phyloP scores from a whole-genome alignment of 805 yeast genomes.

The Sugiyamaella chiloensis region DNA sequence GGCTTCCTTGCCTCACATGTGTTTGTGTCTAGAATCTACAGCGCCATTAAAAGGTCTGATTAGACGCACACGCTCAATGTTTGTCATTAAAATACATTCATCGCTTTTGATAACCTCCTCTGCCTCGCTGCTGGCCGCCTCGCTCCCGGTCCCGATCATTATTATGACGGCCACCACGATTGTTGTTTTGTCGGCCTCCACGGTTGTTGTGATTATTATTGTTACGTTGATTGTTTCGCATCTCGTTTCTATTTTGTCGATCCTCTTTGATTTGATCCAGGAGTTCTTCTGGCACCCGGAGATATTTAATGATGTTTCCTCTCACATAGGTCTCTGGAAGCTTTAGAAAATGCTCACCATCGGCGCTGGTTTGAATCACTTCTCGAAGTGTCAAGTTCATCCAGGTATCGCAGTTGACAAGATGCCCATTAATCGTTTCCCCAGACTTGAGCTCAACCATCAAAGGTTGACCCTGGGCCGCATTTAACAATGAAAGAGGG shows the following conservation, averaged over 20 bases:
- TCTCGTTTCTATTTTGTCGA: constrained; percentile 37
- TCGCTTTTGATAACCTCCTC: neutral
- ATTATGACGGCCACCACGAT: constrained; percentile 8
- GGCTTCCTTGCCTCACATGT: constrained; percentile 64
- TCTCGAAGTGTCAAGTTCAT: constrained; percentile 87
- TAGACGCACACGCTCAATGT: too few relatives aligned
- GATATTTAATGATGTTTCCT: constrained; percentile 62
- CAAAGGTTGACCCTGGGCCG: constrained; percentile 85
- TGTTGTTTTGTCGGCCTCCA: constrained; percentile 12
- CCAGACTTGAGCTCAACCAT: constrained; percentile 90
- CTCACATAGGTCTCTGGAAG: constrained; percentile 75
- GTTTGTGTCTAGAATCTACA: constrained; percentile 62
- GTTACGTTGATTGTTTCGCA: constrained; percentile 25
- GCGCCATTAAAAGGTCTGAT: constrained; percentile 45
- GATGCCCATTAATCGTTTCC: constrained; percentile 78
- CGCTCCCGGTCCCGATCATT: neutral
- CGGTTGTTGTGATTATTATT: constrained; percentile 15
- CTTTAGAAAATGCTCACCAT: constrained; percentile 60
- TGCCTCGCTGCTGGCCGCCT: constrained; percentile 1
- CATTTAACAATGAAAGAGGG: constrained; percentile 85
- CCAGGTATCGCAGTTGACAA: constrained; percentile 87
- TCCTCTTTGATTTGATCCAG: constrained; percentile 39
- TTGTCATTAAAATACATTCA: too few relatives aligned
- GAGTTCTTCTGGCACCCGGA: constrained; percentile 40
- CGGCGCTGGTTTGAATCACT: constrained; percentile 52